Evolutionary conservation across 148 eudicot genomes (phyloP).

Genomic region (Rhododendron mucronatum): DNA sequence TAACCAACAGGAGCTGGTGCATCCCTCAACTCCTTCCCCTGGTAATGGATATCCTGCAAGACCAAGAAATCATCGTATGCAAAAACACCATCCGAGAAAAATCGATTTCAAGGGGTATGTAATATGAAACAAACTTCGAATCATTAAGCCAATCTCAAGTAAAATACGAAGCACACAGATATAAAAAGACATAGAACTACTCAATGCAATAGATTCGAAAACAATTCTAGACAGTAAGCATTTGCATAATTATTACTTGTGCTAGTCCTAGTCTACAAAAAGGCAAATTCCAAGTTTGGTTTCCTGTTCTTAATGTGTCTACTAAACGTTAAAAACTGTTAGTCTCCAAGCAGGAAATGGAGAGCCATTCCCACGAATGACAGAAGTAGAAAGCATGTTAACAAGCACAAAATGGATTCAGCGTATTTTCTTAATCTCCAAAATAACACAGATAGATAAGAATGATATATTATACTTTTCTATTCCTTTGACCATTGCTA

Average conservation of each 20-base stretch:
- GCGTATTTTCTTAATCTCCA: background rate
- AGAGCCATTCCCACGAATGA: background rate
- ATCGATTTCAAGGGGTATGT: background rate
- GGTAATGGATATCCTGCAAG: slow-evolving; percentile 71
- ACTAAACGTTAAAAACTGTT: background rate
- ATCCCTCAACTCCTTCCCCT: slow-evolving; percentile 66
- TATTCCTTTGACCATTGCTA: background rate
- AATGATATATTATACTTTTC: background rate
- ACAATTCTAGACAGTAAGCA: background rate
- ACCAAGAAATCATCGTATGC: background rate
- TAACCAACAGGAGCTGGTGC: slow-evolving; percentile 82
- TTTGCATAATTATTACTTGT: background rate
- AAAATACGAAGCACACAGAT: background rate
- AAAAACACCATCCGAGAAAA: background rate
- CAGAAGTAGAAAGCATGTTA: background rate
- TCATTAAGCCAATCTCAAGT: background rate
- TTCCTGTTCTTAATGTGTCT: background rate
- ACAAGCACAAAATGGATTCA: background rate
- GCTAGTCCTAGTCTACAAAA: background rate
- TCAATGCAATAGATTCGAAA: background rate
- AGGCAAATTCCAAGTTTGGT: background rate
- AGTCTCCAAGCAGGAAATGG: background rate
- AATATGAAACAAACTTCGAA: background rate
- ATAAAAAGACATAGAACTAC: background rate
- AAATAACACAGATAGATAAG: background rate